phyloP scores from a whole-genome alignment of 2,329 filamentous ascomycete species.

The Lojkania enalia region DNA sequence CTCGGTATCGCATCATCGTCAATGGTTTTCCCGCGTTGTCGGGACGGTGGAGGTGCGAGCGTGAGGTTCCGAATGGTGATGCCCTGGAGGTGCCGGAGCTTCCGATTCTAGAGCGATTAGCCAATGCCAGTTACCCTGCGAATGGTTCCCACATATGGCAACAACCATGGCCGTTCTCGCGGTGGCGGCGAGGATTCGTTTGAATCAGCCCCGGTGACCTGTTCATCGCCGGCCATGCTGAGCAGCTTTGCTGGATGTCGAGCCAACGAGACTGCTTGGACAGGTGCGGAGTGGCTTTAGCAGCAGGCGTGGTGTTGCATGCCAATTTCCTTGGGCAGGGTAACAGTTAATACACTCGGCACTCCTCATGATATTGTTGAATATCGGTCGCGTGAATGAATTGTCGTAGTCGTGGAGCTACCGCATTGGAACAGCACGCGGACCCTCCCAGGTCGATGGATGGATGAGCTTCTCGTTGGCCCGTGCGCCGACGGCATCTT shows the following conservation, averaged over 20 bases:
- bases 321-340: background rate
- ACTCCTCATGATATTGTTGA: background rate
- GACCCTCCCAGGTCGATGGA: no score
- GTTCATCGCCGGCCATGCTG: conserved; percentile 31
- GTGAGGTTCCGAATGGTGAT: conserved; percentile 85
- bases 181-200: conserved; percentile 19
- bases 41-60: conserved; percentile 60
- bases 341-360: background rate
- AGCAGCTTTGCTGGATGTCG: conserved; percentile 9
- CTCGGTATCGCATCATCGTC: conserved; percentile 77
- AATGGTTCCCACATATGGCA: conserved; percentile 35
- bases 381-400: background rate
- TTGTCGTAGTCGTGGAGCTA: conserved; percentile 15
- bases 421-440: conserved; percentile 27
- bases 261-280: background rate
- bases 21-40: conserved; percentile 63
- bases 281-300: background rate
- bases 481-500: background rate
- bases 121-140: background rate
- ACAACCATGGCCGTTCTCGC: conserved; percentile 44
- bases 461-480: background rate
- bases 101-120: conserved; percentile 67
- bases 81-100: conserved; percentile 82
- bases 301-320: background rate
- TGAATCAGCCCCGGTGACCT: conserved; percentile 14